Percentiles rank a stretch among this genome's conserved stretches.
Conservation (phyloP, 441 rosid genomes). For the Adansonia rubrostipa region DNA sequence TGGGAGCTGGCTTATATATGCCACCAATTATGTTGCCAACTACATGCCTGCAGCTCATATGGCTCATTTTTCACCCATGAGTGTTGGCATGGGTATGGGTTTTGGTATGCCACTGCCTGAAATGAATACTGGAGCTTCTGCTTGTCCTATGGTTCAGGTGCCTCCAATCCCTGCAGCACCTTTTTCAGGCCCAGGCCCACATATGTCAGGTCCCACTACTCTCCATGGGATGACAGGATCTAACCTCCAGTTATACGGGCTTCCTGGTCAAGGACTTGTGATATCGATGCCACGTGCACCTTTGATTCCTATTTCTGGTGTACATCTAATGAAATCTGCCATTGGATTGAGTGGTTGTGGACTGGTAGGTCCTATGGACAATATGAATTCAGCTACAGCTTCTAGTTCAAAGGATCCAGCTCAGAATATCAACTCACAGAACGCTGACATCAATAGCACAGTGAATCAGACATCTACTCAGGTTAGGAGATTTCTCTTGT, state of each 20-base stretch:
- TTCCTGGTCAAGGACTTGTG: slow-evolving; percentile 54
- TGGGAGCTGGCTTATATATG: slow-evolving; percentile 84
- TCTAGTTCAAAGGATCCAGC: slow-evolving; percentile 44
- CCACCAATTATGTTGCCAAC: slow-evolving; percentile 75
- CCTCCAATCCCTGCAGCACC: slow-evolving; percentile 59
- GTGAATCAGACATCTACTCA: slow-evolving; percentile 51
- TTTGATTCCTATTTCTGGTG: slow-evolving; percentile 51
- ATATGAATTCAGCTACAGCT: slow-evolving; percentile 46
- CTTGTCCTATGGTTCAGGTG: slow-evolving; percentile 51
- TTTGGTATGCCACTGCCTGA: slow-evolving; percentile 73
- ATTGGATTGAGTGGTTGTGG: slow-evolving; percentile 39
- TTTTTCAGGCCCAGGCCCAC: slow-evolving; percentile 46
- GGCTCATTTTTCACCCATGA: slow-evolving; percentile 56
- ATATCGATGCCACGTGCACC: slow-evolving; percentile 52
- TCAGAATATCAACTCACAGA: slow-evolving; percentile 45
- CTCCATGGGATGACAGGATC: slow-evolving; percentile 50
- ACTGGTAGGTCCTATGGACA: slow-evolving; percentile 40
- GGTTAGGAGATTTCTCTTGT: slow-evolving; percentile 47
- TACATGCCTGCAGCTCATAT: slow-evolving; percentile 60
- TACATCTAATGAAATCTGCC: slow-evolving; percentile 44
- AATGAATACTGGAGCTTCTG: slow-evolving; percentile 49
- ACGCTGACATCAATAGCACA: slow-evolving; percentile 30
- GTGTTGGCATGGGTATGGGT: slow-evolving; percentile 69
- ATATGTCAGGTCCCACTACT: slow-evolving; percentile 41
- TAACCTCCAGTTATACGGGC: slow-evolving; percentile 54